Evolutionary conservation across 192 early-diverging fungal genomes (phyloP).

Genomic region (Dispira parvispora): DNA sequence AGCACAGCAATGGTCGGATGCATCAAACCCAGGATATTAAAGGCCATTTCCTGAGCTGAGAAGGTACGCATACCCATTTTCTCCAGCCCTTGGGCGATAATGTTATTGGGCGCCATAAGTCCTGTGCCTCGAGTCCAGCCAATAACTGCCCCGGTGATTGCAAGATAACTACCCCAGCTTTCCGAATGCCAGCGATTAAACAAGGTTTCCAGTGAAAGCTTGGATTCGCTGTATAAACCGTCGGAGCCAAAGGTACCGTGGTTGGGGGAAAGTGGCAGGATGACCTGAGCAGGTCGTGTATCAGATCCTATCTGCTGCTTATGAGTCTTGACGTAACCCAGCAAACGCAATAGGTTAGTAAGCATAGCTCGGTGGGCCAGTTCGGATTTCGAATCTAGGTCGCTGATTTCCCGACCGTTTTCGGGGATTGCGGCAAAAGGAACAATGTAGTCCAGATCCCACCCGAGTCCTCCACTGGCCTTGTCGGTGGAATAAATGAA

Average conservation of each 20-base stretch:
- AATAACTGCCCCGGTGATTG: slow-evolving; percentile 82
- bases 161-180: slow-evolving; percentile 71
- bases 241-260: slow-evolving; percentile 88
- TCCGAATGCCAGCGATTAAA: slow-evolving; percentile 85
- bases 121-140: slow-evolving; percentile 97
- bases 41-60: slow-evolving; percentile 82
- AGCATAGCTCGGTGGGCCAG: slow-evolving; percentile 88
- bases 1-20: slow-evolving; percentile 61
- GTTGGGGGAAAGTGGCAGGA: slow-evolving; percentile 90
- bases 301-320: slow-evolving; percentile 59
- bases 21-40: slow-evolving; percentile 78
- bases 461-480: slow-evolving; percentile 52
- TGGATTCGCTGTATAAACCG: slow-evolving; percentile 87
- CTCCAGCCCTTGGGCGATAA: slow-evolving; percentile 78
- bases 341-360: slow-evolving; percentile 74
- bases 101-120: slow-evolving; percentile 83
- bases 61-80: slow-evolving; percentile 78
- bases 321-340: slow-evolving; percentile 70
- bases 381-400: slow-evolving; percentile 75
- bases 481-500: slow-evolving; percentile 71
- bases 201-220: slow-evolving; percentile 83
- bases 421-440: slow-evolving; percentile 92
- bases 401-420: slow-evolving; percentile 69
- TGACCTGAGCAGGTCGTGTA: slow-evolving; percentile 72
- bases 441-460: slow-evolving; percentile 89